phyloP scores from a whole-genome alignment of 768 basidiomycete species.

The Mycena vitilis region DNA sequence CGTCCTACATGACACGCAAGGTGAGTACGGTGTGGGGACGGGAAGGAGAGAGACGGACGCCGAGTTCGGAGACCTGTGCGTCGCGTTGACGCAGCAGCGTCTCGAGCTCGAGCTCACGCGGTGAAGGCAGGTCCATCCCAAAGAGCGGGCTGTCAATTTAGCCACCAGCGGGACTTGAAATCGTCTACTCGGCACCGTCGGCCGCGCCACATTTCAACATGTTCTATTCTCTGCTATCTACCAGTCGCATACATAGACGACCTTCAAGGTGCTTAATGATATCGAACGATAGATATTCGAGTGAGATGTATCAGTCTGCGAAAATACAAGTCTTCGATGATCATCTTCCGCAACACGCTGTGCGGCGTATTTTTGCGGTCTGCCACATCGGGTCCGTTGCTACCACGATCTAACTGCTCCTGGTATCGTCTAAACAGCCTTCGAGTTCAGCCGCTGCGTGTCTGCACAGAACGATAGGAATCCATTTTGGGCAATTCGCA shows the following conservation, averaged over 20 bases:
- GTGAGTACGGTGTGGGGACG: slow-evolving; percentile 33
- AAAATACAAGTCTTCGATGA: not conserved
- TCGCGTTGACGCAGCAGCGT: slow-evolving; percentile 81
- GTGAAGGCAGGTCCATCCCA: slow-evolving; percentile 76
- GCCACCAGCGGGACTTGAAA: not conserved
- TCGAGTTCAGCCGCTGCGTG: too few relatives aligned
- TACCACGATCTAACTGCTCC: slow-evolving; percentile 6
- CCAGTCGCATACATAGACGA: too few relatives aligned
- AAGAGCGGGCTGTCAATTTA: not conserved
- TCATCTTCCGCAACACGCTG: slow-evolving; percentile 12
- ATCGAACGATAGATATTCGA: too few relatives aligned
- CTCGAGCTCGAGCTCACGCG: slow-evolving; percentile 86
- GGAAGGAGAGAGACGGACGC: slow-evolving; percentile 59
- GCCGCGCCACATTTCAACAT: too few relatives aligned
- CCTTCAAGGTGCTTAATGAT: too few relatives aligned
- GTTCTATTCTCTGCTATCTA: too few relatives aligned
- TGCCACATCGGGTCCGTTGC: not conserved
- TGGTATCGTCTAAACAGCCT: not conserved
- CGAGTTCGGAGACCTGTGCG: slow-evolving; percentile 75
- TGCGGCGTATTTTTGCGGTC: slow-evolving; percentile 14
- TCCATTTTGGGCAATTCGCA: not conserved
- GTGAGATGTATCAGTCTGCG: too few relatives aligned
- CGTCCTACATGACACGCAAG: slow-evolving; percentile 62
- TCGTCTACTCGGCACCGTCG: too few relatives aligned
- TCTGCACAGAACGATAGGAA: too few relatives aligned